These are phyloP conservation scores for Ophiostoma himal-ulmi DNA, from an alignment of 2,329 filamentous ascomycete genomes.

Conservation along the genomic window DNA sequence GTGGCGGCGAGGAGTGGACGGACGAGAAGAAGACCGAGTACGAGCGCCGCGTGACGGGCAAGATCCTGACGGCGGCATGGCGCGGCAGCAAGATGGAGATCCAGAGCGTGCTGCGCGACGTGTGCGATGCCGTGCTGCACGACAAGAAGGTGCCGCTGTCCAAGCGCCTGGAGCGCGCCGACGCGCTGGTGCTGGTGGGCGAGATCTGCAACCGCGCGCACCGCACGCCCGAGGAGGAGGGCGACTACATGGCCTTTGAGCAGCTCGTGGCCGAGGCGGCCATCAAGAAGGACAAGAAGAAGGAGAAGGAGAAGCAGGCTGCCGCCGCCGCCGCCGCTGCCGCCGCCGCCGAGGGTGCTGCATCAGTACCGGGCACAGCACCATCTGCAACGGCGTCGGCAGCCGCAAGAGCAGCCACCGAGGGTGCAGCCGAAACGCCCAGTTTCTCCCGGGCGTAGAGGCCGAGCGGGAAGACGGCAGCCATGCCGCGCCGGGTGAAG, in stretches of 20 bases:
- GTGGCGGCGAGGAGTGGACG: constrained; percentile 94
- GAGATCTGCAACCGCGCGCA: constrained; percentile 82
- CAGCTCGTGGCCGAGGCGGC: constrained; percentile 95
- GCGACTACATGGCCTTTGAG: constrained; percentile 97
- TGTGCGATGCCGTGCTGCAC: constrained; percentile 82
- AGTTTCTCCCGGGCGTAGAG: constrained; percentile 34
- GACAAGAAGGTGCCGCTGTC: constrained; percentile 69
- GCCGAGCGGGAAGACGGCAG: not conserved
- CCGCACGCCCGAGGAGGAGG: constrained; percentile 90
- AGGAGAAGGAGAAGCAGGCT: constrained; percentile 36
- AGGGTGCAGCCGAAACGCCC: constrained; percentile 35
- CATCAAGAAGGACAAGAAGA: constrained; percentile 82
- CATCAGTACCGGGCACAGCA: not conserved
- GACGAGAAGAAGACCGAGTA: constrained; percentile 96
- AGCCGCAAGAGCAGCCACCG: constrained; percentile 26
- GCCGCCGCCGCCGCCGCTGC: not conserved
- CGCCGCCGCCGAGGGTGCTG: no score
- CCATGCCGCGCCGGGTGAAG: not conserved
- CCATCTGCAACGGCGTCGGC: not conserved
- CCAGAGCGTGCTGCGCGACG: constrained; percentile 87
- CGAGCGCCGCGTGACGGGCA: constrained; percentile 90
- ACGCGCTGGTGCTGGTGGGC: constrained; percentile 81
- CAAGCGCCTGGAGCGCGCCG: constrained; percentile 85
- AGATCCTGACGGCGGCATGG: constrained; percentile 97
- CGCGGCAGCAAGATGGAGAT: constrained; percentile 96